These are phyloP conservation scores for Ogataea pignaliae DNA, from an alignment of 805 yeast genomes.

Conservation along the genomic window DNA sequence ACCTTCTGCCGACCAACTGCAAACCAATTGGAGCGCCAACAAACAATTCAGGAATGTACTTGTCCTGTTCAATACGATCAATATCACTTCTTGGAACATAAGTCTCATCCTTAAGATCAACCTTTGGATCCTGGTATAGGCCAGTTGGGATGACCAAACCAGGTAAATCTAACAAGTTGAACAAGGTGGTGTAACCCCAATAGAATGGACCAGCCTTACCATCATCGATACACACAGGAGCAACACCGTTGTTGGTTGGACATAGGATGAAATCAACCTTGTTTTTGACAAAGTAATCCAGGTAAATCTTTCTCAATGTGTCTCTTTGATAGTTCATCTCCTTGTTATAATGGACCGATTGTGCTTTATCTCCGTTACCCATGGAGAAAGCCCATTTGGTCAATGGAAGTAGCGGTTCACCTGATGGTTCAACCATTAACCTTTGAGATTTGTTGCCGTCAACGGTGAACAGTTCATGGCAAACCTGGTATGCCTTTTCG, in stretches of 20 bases:
- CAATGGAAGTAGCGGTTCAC: constrained; percentile 65
- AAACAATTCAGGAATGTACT: constrained; percentile 44
- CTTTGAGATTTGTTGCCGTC: constrained; percentile 66
- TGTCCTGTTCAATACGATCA: constrained; percentile 45
- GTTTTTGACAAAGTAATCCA: constrained; percentile 46
- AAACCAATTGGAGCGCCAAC: constrained; percentile 52
- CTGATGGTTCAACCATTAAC: constrained; percentile 48
- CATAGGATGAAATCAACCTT: constrained; percentile 62
- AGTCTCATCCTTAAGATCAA: constrained; percentile 44
- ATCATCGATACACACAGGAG: constrained; percentile 56
- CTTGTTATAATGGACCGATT: constrained; percentile 49
- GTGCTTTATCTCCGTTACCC: constrained; percentile 52
- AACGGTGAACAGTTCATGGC: constrained; percentile 49
- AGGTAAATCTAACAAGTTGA: constrained; percentile 70
- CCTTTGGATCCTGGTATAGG: constrained; percentile 44
- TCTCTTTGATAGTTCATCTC: constrained; percentile 54
- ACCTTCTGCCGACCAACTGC: constrained; percentile 51
- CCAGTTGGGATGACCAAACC: constrained; percentile 62
- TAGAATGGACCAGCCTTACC: constrained; percentile 46
- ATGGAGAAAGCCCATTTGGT: constrained; percentile 57
- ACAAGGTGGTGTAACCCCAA: constrained; percentile 79
- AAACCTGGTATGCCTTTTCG: constrained; percentile 55
- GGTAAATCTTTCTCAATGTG: constrained; percentile 51
- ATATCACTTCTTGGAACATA: constrained; percentile 40
- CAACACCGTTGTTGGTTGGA: constrained; percentile 66